A percentile compares a stretch with the other conserved stretches of the same genome.
phyloP scores from a whole-genome alignment of 495 filamentous ascomycete genomes.

The Cercophora newfieldiana region DNA sequence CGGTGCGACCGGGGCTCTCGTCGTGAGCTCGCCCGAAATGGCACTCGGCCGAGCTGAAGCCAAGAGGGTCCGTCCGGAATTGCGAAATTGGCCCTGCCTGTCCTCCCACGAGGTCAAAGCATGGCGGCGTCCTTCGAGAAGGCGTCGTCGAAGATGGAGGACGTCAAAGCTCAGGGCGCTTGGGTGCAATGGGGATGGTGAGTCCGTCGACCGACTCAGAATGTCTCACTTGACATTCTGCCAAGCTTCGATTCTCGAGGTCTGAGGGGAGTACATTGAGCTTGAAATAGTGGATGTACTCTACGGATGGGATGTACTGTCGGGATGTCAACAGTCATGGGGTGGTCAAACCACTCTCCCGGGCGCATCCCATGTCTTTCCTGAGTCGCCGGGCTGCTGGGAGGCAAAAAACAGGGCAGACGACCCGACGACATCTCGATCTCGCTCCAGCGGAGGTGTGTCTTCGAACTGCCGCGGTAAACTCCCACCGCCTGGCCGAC shows the following conservation, averaged over 20 bases:
- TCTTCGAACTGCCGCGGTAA: not conserved
- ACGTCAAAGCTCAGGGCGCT: not conserved
- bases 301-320: not conserved
- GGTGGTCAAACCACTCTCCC: not conserved
- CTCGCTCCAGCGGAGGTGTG: not conserved
- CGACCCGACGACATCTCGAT: not conserved
- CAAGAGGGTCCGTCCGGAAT: not conserved
- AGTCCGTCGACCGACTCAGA: not conserved
- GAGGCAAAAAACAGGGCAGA: not conserved
- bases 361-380: not conserved
- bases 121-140: not conserved
- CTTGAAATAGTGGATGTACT: not conserved
- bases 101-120: not conserved
- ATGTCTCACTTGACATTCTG: not conserved
- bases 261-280: not conserved
- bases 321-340: not conserved
- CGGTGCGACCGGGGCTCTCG: constrained; percentile 1
- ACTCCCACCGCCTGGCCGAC: not conserved
- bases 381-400: not conserved
- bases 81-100: not conserved
- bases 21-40: not conserved
- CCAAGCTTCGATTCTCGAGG: not conserved
- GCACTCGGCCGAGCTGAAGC: not conserved
- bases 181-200: not conserved
- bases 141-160: not conserved